Evolutionary conservation across 176 grass and related monocot genomes (phyloP), one percentile per base, ranked within the genome.

Genomic region (Puya raimondii): DNA sequence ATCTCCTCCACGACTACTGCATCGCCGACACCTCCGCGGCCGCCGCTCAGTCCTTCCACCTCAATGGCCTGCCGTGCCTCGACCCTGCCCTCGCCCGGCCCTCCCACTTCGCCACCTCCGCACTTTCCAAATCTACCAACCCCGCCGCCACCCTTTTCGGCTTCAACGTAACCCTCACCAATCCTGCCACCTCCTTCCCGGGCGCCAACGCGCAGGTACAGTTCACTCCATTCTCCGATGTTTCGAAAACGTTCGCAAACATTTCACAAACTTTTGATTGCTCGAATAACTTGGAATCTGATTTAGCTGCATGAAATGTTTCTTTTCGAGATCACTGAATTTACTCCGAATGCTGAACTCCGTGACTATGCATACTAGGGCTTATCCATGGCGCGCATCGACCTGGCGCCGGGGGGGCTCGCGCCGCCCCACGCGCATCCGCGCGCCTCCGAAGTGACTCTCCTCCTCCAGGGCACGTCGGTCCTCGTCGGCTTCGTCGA

Each of bases 391-490:
- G 72, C 79, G 67, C 82, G 79, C 51, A 10, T 58, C 15, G 87
- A 89, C 64, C 75, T 89, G 16, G 82, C 79, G 0, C 67, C 50
- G 14, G 79, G 87, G 16, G 76, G 87, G 26, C 15, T 89, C 56
- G 87, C 65, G 25, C 87, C 87, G 33, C 87, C 63, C 68, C 87
- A 89, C 79, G 29, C 82, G 3, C 87, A 89, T 80, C 87, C 82
- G 66, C 83, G 87, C 65, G 87, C 87, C 57, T 82, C 87, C 64
- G 82, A 89, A 76, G 76, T 65, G 72, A 83, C 76, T 64, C 26
- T 82, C 0, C 79, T 89, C 59, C 79, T 89, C 50, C n/a, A 11
- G 0, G 87, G 87, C 10, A 56, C 51, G 33, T 42, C 7, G 76
- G 71, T 89, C 10, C 72, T 85, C 12, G 83, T 77, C 15, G 87